Evolutionary conservation across 345 rosid genomes (phyloP), one percentile per base, ranked within the genome.

Genomic region (Gossypium arboreum): DNA sequence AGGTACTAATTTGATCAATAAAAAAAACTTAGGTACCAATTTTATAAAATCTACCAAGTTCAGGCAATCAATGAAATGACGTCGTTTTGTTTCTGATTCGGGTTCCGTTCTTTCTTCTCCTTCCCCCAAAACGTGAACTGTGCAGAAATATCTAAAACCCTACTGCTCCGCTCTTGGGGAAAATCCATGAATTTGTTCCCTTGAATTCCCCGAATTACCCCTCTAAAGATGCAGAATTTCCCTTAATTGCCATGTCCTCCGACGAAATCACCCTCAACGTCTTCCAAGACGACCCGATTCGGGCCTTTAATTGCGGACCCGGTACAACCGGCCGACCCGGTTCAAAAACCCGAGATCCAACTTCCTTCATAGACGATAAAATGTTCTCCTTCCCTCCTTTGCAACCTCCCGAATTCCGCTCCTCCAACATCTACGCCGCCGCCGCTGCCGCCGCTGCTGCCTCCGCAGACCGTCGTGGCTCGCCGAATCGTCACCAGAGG

Each of bases 201-300:
- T 16, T n/a, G 22, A 68, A 45, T 20, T 24, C 51, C 61, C 47
- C 2, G 24, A 12, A 41, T 69, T 18, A 5, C 22, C 51, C 34
- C 4, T 72, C 4, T 1, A 67, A 68, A 16, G 3, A 74, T 74
- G 77, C 70, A 4, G 15, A 62, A 74, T 17, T 62, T 12, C 48
- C 44, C 12, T 7, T 18, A 77, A 13, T 12, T 45, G 2, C 75
- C 60, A 85, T 87, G 93, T 84, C 90, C 7, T 78, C 86, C 4
- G 87, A 87, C 48, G 87, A 85, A 68, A 82, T 83, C 48, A 50
- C 88, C 22, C 67, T 82, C 25, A 88, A 85, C 54, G 69, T 88
- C 47, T 88, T 85, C 83, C 89, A 84, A 17, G 92, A 88, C 71
- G 92, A 89, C 15, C 27, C 86, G 41, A 66, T 86, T 48, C 85